A percentile compares a stretch with the other conserved stretches of the same genome.
These are phyloP conservation scores for Gaeumannomyces tritici DNA, from an alignment of 2,329 filamentous ascomycete genomes.

Conservation along the genomic window DNA sequence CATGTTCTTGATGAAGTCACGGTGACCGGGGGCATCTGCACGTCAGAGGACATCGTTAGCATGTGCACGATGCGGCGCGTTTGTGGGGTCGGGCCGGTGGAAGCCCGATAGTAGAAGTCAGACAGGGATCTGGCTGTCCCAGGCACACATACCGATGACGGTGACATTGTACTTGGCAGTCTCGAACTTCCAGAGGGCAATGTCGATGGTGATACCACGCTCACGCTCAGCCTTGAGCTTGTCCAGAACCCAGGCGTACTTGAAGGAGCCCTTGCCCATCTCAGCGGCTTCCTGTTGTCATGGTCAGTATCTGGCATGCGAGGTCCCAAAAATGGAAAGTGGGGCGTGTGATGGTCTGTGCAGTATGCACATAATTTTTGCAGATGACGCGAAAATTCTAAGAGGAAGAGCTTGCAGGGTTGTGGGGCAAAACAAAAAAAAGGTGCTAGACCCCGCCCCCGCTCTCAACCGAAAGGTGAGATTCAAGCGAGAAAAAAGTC, in stretches of 20 bases:
- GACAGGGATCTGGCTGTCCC: constrained; percentile 5
- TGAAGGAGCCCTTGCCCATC: constrained; percentile 99
- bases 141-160: constrained; percentile 68
- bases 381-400: neutral
- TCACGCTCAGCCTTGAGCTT: constrained; percentile 99
- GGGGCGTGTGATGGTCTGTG: constrained; percentile 6
- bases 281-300: constrained; percentile 82
- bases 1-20: constrained; percentile 99
- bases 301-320: constrained; percentile 12
- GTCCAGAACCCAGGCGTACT: constrained; percentile 99
- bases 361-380: constrained; percentile 1
- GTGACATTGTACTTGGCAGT: constrained; percentile 97
- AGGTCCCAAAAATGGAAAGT: neutral
- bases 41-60: neutral
- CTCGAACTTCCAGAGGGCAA: constrained; percentile 99
- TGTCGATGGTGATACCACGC: constrained; percentile 99
- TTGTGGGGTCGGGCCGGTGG: neutral
- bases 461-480: neutral
- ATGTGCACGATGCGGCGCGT: neutral
- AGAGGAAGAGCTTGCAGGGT: constrained; percentile 3
- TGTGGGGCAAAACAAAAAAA: constrained; percentile 12
- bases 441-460: neutral
- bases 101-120: constrained; percentile 8
- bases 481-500: constrained; percentile 2
- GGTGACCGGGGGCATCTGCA: constrained; percentile 90